Evolutionary conservation across 148 eudicot species (phyloP).

Genomic region (Silene uniflora): DNA sequence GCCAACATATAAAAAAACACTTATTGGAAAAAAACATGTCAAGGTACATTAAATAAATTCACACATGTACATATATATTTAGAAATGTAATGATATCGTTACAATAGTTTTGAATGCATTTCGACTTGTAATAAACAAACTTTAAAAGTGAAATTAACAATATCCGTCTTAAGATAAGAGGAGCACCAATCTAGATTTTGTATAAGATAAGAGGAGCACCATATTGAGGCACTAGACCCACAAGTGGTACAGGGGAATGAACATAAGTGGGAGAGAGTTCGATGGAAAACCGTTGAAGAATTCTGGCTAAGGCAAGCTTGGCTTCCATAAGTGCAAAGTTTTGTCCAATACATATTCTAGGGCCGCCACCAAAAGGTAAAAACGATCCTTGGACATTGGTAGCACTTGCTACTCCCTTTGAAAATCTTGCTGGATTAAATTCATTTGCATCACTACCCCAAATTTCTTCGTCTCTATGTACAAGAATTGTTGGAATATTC

Average conservation of each 20-base stretch:
- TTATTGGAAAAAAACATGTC: no score
- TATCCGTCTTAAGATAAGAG: constrained; percentile 3
- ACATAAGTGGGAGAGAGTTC: constrained; percentile 40
- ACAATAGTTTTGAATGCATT: no score
- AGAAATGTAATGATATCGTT: no score
- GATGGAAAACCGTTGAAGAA: constrained; percentile 42
- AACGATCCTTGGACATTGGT: constrained; percentile 6
- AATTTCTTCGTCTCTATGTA: constrained; percentile 37
- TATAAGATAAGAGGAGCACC: constrained; percentile 29
- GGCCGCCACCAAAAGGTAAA: constrained; percentile 24
- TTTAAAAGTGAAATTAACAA: no score
- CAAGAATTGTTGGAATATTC: constrained; percentile 28
- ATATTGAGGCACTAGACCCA: constrained; percentile 33
- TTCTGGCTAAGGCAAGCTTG: constrained; percentile 44
- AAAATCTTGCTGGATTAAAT: constrained; percentile 22
- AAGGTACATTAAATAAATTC: no score
- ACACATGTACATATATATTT: no score
- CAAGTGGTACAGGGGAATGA: constrained; percentile 39
- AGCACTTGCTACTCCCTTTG: constrained; percentile 18
- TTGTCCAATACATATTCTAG: constrained; percentile 32
- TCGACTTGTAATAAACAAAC: no score
- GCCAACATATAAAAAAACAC: no score
- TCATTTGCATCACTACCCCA: constrained; percentile 41
- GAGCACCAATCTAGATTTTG: constrained; percentile 28
- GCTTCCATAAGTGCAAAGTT: constrained; percentile 43